phyloP scores from a whole-genome alignment of 1,139 yeast species.

The Diutina scorzettiae region DNA sequence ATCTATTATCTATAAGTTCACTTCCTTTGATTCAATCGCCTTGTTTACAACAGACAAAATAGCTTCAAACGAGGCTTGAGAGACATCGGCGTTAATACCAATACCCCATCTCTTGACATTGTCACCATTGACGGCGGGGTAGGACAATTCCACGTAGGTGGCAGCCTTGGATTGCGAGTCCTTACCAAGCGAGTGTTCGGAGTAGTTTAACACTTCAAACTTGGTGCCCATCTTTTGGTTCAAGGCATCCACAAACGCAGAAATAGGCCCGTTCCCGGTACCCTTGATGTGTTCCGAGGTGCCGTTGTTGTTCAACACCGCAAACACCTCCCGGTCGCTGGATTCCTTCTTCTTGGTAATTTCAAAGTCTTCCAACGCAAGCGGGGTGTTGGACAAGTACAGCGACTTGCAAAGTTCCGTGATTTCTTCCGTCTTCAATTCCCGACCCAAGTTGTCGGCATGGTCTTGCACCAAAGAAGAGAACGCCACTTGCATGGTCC shows the following conservation, averaged over 20 bases:
- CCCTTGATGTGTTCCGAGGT: constrained; percentile 43
- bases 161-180: constrained; percentile 84
- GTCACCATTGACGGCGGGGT: constrained; percentile 31
- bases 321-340: constrained; percentile 22
- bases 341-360: constrained; percentile 20
- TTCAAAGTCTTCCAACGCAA: constrained; percentile 38
- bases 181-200: constrained; percentile 81
- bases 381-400: constrained; percentile 29
- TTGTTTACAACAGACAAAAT: constrained; percentile 63
- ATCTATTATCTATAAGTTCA: constrained; percentile 7
- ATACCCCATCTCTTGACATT: constrained; percentile 73
- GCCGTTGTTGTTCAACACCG: constrained; percentile 35
- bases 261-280: constrained; percentile 89
- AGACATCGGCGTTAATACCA: constrained; percentile 87
- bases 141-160: constrained; percentile 57
- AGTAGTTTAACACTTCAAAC: constrained; percentile 71
- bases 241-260: constrained; percentile 77
- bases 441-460: constrained; percentile 81
- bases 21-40: constrained; percentile 10
- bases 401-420: constrained; percentile 60
- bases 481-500: constrained; percentile 83
- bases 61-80: constrained; percentile 79
- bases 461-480: constrained; percentile 70
- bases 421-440: constrained; percentile 67
- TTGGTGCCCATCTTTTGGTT: constrained; percentile 40